Base-by-base conservation (phyloP, 179 eudicot genomes). In the Actinidia arguta region DNA sequence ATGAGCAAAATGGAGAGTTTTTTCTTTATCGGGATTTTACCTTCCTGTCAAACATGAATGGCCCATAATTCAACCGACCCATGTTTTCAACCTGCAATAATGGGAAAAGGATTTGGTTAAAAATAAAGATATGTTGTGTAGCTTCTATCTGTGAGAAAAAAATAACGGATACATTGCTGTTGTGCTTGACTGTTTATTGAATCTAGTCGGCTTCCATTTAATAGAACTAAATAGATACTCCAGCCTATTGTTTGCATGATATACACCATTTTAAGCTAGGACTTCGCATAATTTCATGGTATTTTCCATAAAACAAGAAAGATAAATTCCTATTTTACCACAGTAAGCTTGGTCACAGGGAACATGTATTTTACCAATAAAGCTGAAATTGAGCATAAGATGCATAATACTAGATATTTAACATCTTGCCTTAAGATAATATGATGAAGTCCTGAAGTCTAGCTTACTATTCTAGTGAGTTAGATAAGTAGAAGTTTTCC, bases 21-120 rank as follows among this genome's bases (percentile, higher is more conserved):
- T 39, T 39, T 13, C 13, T 9, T 14, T 51, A 51, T 1, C 39
- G 8, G 55, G 42, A 69, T 16, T 62, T 79, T 80, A 96, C 99
- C 99, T 96, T 96, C 76, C 90, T 89, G 94, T 96, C 99, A 87
- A 86, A 93, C 58, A 90, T 74, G 84, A 89, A 96, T 72, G 71
- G 84, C 74, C 99, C 99, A 87, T 96, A 94, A 81, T 96, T 96
- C 24, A 96, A 83, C 76, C 98, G 94, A 52, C 99, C 99, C 98
- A 94, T 94, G 87, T 96, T 96, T 85, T 96, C 99, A 79, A 96
- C 99, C 99, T 96, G 86, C 75, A 80, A 72, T 74, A 75, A 52
- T 66, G 73, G 73, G 50, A 72, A 31, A 71, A 62, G 54, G 18
- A 70, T 13, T 14, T 25, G 36, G 55, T 77, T 62, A 39, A 39